Percentiles rank a stretch among this genome's conserved stretches.
phyloP scores from a whole-genome alignment of 2,329 filamentous ascomycete species.

The Phyllosticta citribraziliensis region DNA sequence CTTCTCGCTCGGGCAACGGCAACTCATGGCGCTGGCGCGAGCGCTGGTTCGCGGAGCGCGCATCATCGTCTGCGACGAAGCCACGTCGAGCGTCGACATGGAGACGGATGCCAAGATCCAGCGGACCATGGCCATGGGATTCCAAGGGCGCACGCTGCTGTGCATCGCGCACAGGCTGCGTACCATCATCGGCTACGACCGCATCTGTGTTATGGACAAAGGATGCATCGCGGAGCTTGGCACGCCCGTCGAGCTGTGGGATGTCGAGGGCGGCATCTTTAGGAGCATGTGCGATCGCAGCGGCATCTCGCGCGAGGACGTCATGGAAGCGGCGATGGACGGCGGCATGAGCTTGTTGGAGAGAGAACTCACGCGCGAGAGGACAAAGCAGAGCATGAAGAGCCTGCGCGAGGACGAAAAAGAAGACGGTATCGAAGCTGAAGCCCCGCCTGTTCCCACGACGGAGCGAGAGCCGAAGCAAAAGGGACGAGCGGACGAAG shows the following conservation, averaged over 20 bases:
- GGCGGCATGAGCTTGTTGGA: neutral
- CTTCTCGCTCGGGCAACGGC: conserved; percentile 88
- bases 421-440: neutral
- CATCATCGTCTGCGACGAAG: conserved; percentile 96
- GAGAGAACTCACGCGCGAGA: neutral
- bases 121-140: conserved; percentile 72
- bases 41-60: conserved; percentile 78
- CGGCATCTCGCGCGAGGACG: conserved; percentile 53
- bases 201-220: conserved; percentile 93
- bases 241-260: conserved; percentile 63
- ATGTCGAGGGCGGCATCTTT: conserved; percentile 63
- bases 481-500: neutral
- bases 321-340: conserved; percentile 1
- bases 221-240: conserved; percentile 83
- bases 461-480: neutral
- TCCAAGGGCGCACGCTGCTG: conserved; percentile 76
- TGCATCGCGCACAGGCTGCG: conserved; percentile 88
- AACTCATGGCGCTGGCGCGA: conserved; percentile 87
- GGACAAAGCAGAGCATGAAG: neutral
- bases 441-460: neutral
- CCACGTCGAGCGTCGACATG: conserved; percentile 86
- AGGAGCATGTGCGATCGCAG: conserved; percentile 81
- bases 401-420: neutral
- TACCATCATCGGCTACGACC: conserved; percentile 89
- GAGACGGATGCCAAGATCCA: conserved; percentile 97